Base-by-base conservation (phyloP, 257 asterid genomes). In the Eucommia ulmoides region DNA sequence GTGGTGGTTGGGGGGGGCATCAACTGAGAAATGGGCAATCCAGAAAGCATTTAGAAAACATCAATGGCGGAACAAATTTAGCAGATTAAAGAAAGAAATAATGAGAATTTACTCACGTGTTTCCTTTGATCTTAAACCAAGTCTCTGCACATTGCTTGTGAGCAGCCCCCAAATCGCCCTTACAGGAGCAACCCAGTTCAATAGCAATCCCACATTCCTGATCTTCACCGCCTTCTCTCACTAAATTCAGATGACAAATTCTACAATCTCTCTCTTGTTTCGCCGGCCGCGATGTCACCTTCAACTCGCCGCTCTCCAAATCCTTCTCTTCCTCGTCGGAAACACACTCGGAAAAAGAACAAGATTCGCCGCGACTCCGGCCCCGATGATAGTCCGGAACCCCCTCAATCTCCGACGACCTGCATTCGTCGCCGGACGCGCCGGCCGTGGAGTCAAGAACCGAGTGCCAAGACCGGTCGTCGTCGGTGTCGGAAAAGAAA, bases 41-140 rank as follows among this genome's bases (percentile, higher is more conserved):
- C n/a, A n/a, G n/a, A n/a, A n/a, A n/a, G n/a, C n/a, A n/a, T n/a
- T n/a, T n/a, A n/a, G n/a, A n/a, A n/a, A n/a, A n/a, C n/a, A n/a
- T n/a, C n/a, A n/a, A n/a, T n/a, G n/a, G n/a, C n/a, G n/a, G n/a
- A n/a, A n/a, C n/a, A n/a, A n/a, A n/a, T n/a, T n/a, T n/a, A n/a
- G n/a, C n/a, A n/a, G n/a, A n/a, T n/a, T n/a, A n/a, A n/a, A n/a
- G n/a, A n/a, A n/a, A n/a, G n/a, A n/a, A n/a, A n/a, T n/a, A n/a
- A n/a, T n/a, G n/a, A n/a, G n/a, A n/a, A n/a, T n/a, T n/a, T n/a
- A 44, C 75, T 52, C 10, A 73, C 80, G 62, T 73, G 65, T 73
- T 65, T 21, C 80, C 76, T 49, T 53, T 73, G 50, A 73, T 73
- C 54, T 73, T 73, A 70, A 73, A 73, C 80, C 80, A 73, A 62